phyloP scores from a whole-genome alignment of 2,329 filamentous ascomycete species.

The Trichoderma sp. region DNA sequence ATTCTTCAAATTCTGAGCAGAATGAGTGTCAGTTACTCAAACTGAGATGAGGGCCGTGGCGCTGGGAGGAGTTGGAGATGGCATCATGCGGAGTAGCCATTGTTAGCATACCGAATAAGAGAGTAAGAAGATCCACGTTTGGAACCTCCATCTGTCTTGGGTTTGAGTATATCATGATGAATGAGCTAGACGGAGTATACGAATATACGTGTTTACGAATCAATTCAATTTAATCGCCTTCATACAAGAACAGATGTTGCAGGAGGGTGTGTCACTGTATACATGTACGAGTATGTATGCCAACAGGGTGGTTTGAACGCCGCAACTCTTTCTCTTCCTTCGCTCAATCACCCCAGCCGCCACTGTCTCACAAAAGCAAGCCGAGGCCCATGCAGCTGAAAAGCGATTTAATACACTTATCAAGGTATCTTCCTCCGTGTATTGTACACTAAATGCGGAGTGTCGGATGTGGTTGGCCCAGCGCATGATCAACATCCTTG shows the following conservation, averaged over 20 bases:
- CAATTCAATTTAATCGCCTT: neutral
- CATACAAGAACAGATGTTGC: neutral
- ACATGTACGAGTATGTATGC: neutral
- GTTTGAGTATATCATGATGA: slow-evolving; percentile 41
- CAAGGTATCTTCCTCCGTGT: neutral
- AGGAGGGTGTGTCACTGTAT: neutral
- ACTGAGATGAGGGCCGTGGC: neutral
- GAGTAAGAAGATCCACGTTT: slow-evolving; percentile 44
- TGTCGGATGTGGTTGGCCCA: neutral
- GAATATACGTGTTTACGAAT: neutral
- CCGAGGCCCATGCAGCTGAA: neutral
- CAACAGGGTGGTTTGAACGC: neutral
- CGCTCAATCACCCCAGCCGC: neutral
- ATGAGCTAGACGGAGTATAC: neutral
- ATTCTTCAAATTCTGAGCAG: slow-evolving; percentile 39
- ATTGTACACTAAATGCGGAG: neutral
- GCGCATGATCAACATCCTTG: neutral
- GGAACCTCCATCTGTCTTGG: slow-evolving; percentile 35
- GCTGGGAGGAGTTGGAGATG: neutral
- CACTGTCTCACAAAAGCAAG: neutral
- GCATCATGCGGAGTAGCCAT: neutral
- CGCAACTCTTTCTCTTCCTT: neutral
- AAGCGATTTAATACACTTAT: neutral
- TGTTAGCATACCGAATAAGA: slow-evolving; percentile 44
- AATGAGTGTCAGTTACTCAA: neutral